phyloP scores from a whole-genome alignment of 495 filamentous ascomycete species.

The Hypomontagnella submonticulosa region DNA sequence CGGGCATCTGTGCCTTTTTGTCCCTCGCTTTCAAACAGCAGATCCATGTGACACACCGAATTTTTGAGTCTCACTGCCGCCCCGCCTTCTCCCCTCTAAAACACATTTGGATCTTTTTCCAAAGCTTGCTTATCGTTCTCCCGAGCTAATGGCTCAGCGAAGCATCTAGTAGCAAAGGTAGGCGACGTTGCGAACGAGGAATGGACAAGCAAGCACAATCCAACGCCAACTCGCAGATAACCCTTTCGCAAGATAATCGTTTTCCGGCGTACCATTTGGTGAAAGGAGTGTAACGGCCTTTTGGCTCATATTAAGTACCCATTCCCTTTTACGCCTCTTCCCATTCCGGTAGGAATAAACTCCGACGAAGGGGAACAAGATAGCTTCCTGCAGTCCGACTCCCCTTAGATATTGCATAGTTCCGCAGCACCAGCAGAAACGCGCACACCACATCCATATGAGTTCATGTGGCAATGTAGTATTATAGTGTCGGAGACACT shows the following conservation, averaged over 20 bases:
- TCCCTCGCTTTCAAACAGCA: slow-evolving; percentile 30
- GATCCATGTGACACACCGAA: slow-evolving; percentile 30
- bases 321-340: slow-evolving; percentile 44
- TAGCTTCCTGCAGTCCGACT: slow-evolving; percentile 21
- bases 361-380: slow-evolving; percentile 41
- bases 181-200: slow-evolving; percentile 31
- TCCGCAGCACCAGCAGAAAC: slow-evolving; percentile 22
- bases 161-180: slow-evolving; percentile 33
- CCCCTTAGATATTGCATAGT: slow-evolving; percentile 24
- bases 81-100: slow-evolving; percentile 25
- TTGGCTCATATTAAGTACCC: slow-evolving; percentile 46
- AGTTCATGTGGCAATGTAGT: slow-evolving; percentile 17
- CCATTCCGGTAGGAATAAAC: slow-evolving; percentile 40
- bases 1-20: slow-evolving; percentile 26
- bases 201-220: slow-evolving; percentile 42
- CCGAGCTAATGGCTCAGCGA: slow-evolving; percentile 23
- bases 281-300: slow-evolving; percentile 46
- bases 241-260: slow-evolving; percentile 38
- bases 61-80: slow-evolving; percentile 32
- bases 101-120: slow-evolving; percentile 30
- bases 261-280: slow-evolving; percentile 28
- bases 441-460: slow-evolving; percentile 14
- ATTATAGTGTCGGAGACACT: slow-evolving; percentile 12
- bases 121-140: slow-evolving; percentile 21
- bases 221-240: slow-evolving; percentile 45